These are phyloP conservation scores for Silene conica DNA, from an alignment of 148 eudicot genomes.

Conservation along the genomic window DNA sequence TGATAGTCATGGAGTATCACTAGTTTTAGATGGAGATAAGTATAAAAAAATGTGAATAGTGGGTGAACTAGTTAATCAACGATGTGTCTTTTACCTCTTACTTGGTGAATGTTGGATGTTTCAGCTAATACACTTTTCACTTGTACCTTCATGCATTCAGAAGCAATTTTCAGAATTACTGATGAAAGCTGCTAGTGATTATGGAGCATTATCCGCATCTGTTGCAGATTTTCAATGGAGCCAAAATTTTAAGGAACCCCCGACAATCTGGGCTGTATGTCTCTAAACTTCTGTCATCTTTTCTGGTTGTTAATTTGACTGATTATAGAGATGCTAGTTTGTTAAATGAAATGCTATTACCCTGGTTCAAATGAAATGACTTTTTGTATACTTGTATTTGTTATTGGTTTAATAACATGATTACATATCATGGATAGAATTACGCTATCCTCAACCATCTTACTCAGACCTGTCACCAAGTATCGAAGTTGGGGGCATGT, in stretches of 20 bases:
- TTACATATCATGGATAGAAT: too few species aligned
- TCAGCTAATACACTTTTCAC: constrained; percentile 6
- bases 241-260: constrained; percentile 96
- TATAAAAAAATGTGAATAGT: too few species aligned
- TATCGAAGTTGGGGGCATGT: too few species aligned
- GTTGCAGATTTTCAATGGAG: constrained; percentile 95
- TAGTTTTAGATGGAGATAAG: too few species aligned
- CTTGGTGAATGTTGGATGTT: background rate
- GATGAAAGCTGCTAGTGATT: constrained; percentile 99
- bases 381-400: background rate
- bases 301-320: background rate
- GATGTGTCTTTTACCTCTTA: background rate
- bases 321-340: background rate
- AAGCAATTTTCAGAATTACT: constrained; percentile 93
- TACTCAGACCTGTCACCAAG: too few species aligned
- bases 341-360: background rate
- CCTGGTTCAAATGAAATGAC: background rate
- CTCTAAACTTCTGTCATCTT: background rate
- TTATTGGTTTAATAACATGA: background rate
- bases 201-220: constrained; percentile 90
- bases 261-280: constrained; percentile 83
- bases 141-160: constrained; percentile 37
- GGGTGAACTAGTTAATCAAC: too few species aligned
- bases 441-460: too few species aligned
- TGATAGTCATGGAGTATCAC: too few species aligned